A percentile compares a stretch with the other conserved stretches of the same genome.
phyloP scores from a whole-genome alignment of 1,139 yeast species.

The Zygoascus sp. region DNA sequence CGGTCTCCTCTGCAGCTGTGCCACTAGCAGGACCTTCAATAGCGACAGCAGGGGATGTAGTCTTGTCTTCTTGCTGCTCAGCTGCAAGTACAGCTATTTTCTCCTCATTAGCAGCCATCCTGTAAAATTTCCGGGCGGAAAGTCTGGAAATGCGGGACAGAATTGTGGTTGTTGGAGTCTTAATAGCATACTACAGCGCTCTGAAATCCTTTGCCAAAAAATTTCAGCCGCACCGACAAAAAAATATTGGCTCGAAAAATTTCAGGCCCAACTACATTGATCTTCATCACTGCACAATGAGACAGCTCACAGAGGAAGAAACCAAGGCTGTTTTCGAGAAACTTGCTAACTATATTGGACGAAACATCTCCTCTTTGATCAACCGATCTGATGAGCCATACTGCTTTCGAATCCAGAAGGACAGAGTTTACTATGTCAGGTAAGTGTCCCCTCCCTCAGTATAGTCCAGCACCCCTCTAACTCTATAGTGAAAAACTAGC shows the following conservation, averaged over 20 bases:
- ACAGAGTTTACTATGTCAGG: conserved; percentile 84
- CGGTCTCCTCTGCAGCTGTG: background rate
- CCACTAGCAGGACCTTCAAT: background rate
- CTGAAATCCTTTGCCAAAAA: too few relatives aligned
- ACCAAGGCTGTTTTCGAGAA: conserved; percentile 94
- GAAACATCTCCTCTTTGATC: conserved; percentile 83
- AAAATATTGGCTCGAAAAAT: conserved; percentile 1
- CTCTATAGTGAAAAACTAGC: conserved; percentile 62
- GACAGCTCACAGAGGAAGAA: conserved; percentile 95
- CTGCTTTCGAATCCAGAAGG: conserved; percentile 93
- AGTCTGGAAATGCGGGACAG: background rate
- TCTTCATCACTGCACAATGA: conserved; percentile 45
- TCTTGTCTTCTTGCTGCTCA: background rate
- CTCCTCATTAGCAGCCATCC: background rate
- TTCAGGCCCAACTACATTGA: background rate
- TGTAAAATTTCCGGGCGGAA: background rate
- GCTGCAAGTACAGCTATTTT: background rate
- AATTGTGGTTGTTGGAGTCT: background rate
- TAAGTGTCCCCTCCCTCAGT: conserved; percentile 13
- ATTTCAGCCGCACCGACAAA: background rate
- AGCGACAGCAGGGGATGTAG: too few relatives aligned
- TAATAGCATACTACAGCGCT: too few relatives aligned
- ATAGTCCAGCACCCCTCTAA: background rate
- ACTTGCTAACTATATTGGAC: conserved; percentile 91
- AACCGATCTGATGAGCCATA: conserved; percentile 89